These are phyloP conservation scores for Zelonia costaricensis DNA, from an alignment of 208 protist species.

Conservation along the genomic window DNA sequence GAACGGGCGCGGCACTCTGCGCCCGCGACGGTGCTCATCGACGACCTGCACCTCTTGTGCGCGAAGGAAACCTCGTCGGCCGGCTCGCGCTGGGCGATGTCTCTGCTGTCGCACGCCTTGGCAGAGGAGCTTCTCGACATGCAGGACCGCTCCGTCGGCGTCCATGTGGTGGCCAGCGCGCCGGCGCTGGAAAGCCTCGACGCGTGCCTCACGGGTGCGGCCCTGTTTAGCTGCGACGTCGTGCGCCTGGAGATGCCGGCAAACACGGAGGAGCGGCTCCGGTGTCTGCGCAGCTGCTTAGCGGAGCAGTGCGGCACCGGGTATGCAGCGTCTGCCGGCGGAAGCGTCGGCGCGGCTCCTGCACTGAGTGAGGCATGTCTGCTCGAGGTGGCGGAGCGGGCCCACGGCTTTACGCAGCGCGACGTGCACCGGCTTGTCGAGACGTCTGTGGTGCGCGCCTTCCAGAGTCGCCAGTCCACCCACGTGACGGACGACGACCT, in stretches of 20 bases:
- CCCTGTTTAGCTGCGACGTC: conserved; percentile 22
- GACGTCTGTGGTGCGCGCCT: conserved; percentile 34
- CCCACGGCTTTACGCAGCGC: conserved; percentile 65
- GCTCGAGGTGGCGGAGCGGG: conserved; percentile 28
- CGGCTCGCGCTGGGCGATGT: conserved; percentile 47
- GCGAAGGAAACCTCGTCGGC: conserved; percentile 22
- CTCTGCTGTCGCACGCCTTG: conserved; percentile 33
- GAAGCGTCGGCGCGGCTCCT: too few species aligned
- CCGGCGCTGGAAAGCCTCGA: conserved; percentile 32
- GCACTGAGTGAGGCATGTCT: conserved; percentile 19
- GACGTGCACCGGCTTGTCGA: conserved; percentile 54
- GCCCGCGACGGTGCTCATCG: conserved; percentile 67
- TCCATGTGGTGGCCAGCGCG: conserved; percentile 39
- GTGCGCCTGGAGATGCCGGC: conserved; percentile 24
- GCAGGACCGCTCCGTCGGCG: conserved; percentile 11
- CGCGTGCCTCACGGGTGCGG: conserved; percentile 19
- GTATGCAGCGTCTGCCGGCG: not conserved
- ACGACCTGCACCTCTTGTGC: conserved; percentile 64
- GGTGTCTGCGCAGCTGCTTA: conserved; percentile 26
- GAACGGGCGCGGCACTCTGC: conserved; percentile 76
- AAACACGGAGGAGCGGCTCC: conserved; percentile 23
- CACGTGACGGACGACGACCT: conserved; percentile 29
- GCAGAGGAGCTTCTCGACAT: conserved; percentile 45
- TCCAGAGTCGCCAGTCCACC: conserved; percentile 25
- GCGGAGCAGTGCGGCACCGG: not conserved